Evolutionary conservation across 768 basidiomycete species (phyloP).

Genomic region (Phaeotremella skinneri): DNA sequence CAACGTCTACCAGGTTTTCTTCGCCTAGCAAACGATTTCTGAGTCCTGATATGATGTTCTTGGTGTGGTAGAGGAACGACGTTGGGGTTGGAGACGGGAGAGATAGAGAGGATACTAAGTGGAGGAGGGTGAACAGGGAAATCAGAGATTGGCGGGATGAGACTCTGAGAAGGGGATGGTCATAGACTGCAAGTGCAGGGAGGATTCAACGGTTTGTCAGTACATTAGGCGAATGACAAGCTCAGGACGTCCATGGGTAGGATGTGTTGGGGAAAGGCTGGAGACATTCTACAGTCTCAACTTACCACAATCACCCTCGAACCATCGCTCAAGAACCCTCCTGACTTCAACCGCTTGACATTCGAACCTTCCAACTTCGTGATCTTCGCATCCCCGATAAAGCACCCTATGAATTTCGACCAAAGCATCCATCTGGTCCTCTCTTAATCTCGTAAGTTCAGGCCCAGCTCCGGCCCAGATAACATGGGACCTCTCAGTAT

Average conservation of each 20-base stretch:
- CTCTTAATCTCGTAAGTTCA: slow-evolving; percentile 34
- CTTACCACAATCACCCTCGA: slow-evolving; percentile 42
- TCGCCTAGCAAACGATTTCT: slow-evolving; percentile 10
- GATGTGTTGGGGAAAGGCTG: no score
- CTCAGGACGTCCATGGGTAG: no score
- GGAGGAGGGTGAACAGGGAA: slow-evolving; percentile 34
- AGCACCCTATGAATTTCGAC: slow-evolving; percentile 44
- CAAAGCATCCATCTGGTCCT: slow-evolving; percentile 51
- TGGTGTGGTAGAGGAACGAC: slow-evolving; percentile 7
- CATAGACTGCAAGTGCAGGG: slow-evolving; percentile 25
- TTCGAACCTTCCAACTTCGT: slow-evolving; percentile 15
- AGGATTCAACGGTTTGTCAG: slow-evolving; percentile 1
- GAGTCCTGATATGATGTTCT: neutral
- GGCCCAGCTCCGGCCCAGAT: no score
- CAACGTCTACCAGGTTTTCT: slow-evolving; percentile 12
- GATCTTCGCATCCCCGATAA: slow-evolving; percentile 38
- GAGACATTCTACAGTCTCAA: no score
- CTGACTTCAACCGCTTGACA: slow-evolving; percentile 9
- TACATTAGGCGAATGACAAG: neutral
- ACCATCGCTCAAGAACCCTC: slow-evolving; percentile 35
- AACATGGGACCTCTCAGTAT: neutral
- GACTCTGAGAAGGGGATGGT: slow-evolving; percentile 32
- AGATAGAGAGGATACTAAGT: slow-evolving; percentile 25
- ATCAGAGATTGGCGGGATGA: slow-evolving; percentile 23
- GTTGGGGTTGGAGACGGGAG: slow-evolving; percentile 28